These are phyloP conservation scores for Naganishia vishniacii DNA, from an alignment of 768 basidiomycete genomes.

Conservation along the genomic window DNA sequence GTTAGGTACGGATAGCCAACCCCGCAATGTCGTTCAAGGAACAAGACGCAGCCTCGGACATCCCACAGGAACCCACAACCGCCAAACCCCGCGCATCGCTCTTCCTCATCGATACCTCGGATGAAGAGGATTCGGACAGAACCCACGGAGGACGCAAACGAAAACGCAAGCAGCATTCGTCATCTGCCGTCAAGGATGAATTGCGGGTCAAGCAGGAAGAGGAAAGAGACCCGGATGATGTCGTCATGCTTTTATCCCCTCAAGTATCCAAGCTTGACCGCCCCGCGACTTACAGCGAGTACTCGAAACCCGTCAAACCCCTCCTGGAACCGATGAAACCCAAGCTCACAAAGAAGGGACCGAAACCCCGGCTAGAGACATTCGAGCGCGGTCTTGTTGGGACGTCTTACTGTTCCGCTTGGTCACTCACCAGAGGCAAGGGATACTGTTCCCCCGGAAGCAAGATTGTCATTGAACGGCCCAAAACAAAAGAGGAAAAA, in stretches of 20 bases:
- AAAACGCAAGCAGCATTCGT: background rate
- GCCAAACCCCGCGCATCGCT: conserved; percentile 17
- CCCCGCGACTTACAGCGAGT: too few relatives aligned
- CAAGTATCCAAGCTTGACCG: background rate
- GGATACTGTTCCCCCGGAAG: conserved; percentile 43
- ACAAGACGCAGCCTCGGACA: background rate
- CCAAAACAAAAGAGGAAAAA: conserved; percentile 30
- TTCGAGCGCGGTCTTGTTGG: conserved; percentile 42
- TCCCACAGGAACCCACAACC: too few relatives aligned
- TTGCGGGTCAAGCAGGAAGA: background rate
- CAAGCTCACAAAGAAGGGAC: background rate
- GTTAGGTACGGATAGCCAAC: too few relatives aligned
- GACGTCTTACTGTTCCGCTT: conserved; percentile 45
- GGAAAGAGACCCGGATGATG: conserved; percentile 16
- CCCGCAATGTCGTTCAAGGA: background rate
- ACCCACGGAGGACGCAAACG: background rate
- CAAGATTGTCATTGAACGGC: conserved; percentile 41
- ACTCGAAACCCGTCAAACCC: background rate
- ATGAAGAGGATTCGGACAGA: conserved; percentile 11
- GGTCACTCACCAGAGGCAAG: conserved; percentile 46
- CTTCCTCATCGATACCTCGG: conserved; percentile 27
- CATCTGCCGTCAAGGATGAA: background rate
- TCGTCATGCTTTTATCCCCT: conserved; percentile 26
- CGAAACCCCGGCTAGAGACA: background rate
- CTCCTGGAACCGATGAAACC: background rate